Evolutionary conservation across 2,329 filamentous ascomycete genomes (phyloP).

Genomic region (Simplicillium aogashimaense): DNA sequence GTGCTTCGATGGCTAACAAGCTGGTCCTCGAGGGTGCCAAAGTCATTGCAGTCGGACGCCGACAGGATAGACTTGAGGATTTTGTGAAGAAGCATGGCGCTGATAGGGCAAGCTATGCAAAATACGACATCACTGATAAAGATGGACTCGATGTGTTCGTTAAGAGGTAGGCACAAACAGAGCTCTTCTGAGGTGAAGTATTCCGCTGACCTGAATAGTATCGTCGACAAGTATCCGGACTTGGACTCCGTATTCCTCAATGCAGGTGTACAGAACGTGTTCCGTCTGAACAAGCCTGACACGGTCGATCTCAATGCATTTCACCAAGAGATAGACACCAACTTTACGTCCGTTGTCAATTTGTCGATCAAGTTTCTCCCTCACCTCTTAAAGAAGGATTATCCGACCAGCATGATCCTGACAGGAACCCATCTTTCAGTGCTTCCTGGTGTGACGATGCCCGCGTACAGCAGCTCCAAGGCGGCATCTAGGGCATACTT

Average conservation of each 20-base stretch:
- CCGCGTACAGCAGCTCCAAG: conserved; percentile 12
- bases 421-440: conserved; percentile 10
- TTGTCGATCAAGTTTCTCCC: conserved; percentile 11
- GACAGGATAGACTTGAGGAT: conserved; percentile 35
- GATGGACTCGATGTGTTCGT: conserved; percentile 18
- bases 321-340: conserved; percentile 10
- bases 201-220: not conserved
- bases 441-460: conserved; percentile 9
- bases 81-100: conserved; percentile 33
- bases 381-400: conserved; percentile 7
- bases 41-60: conserved; percentile 36
- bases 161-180: conserved; percentile 1
- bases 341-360: conserved; percentile 12
- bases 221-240: conserved; percentile 25
- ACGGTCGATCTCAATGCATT: conserved; percentile 16
- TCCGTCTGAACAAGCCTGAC: conserved; percentile 13
- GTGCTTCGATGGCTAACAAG: conserved; percentile 18
- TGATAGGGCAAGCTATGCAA: conserved; percentile 25
- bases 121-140: conserved; percentile 32
- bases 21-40: conserved; percentile 28
- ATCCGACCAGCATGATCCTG: conserved; percentile 8
- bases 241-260: conserved; percentile 49
- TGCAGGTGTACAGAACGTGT: conserved; percentile 38
- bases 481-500: conserved; percentile 12
- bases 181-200: too few species aligned